Evolutionary conservation across 495 filamentous ascomycete genomes (phyloP), one percentile per base, ranked within the genome.

Genomic region (Aspergillus heteromorphus): DNA sequence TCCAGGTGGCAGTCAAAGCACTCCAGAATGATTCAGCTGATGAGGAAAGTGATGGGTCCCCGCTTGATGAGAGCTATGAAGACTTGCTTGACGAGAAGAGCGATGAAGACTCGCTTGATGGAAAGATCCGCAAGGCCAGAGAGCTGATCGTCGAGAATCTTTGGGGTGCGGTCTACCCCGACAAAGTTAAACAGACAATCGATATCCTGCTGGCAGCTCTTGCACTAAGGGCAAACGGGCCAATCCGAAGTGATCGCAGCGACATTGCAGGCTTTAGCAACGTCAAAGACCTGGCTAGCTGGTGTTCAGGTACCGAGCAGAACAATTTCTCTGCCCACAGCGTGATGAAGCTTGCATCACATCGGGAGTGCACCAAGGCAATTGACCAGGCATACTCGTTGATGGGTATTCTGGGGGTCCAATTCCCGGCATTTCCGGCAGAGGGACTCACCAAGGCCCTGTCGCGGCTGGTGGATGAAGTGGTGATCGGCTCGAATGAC

Each of bases 401-500:
- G 45, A 61, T 61, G 58, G 58, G 58, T 51, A 54, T 61, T 29
- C 30, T 61, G 1, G 58, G 58, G 6, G 58, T 61, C 20, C 45
- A 51, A 10, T 61, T 61, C 29, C 54, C 58, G 9, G 58, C 54
- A 0, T 61, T 61, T 19, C 50, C 58, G 5, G 58, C 58, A 6
- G 58, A 61, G 25, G 58, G 58, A 8, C 47, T 61, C 5, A 49
- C 50, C 14, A 60, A 60, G 34, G 58, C 58, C 8, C 45, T 60
- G 6, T 25, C 58, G 17, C 53, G 58, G 4, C 49, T 60, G 13
- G n/a, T 60, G 19, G 58, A 60, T 29, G 58, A 60, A 30, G 58
- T 60, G 6, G 58, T 60, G 6, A 51, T 60, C 18, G 31, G 45
- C 17, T 56, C 31, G 6, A 51, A 56, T 27, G 54, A 60, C 48